Evolutionary conservation across 225 moss, liverwort and hornwort species (phyloP), one percentile per base, ranked within the genome.

Genomic region (Rhytidiadelphus loreus): DNA sequence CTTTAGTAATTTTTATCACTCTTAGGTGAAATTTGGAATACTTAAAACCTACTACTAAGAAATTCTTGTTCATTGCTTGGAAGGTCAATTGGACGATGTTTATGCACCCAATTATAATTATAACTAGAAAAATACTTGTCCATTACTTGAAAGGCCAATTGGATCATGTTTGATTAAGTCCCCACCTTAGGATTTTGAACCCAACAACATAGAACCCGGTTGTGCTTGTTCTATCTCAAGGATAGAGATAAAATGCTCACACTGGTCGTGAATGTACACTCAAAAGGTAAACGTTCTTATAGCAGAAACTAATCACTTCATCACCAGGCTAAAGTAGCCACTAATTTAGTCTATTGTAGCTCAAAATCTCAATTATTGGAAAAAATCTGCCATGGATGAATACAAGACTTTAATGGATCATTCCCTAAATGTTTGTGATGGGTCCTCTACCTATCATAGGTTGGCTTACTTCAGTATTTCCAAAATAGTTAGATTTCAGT

Each of bases 371-470:
- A 46, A 11, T 26, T 43, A 41, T 70, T 8, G 8, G 24, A 41
- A 68, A 6, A 11, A 2, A 0, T 41, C 2, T 25, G 1, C 8
- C 3, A 5, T 2, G 3, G 2, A 0, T 23, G 26, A 2, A 32
- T 48, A 19, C 11, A 48, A 48, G 30, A 73, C 4, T 74, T 32
- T 2, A 48, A 21, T 30, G 1, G 3, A 48, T 30, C 20, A 74
- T 74, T 74, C 0, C 0, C 7, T 32, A 19, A 1, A 2, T 74
- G 8, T 74, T 2, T 33, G 4, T 75, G 3, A 76, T 52, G 33
- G 5, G 0, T 52, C 3, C 13, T 76, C 0, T 21, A 0, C 1
- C 5, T 8, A 32, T 8, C 0, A 4, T 20, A 50, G 21, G 5
- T 1, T 52, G 0, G 0, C 32, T 33, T 33, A 75, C 3, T 12